These are phyloP conservation scores for Trypanosoma grayi DNA, from an alignment of 208 protist species.

Conservation along the genomic window DNA sequence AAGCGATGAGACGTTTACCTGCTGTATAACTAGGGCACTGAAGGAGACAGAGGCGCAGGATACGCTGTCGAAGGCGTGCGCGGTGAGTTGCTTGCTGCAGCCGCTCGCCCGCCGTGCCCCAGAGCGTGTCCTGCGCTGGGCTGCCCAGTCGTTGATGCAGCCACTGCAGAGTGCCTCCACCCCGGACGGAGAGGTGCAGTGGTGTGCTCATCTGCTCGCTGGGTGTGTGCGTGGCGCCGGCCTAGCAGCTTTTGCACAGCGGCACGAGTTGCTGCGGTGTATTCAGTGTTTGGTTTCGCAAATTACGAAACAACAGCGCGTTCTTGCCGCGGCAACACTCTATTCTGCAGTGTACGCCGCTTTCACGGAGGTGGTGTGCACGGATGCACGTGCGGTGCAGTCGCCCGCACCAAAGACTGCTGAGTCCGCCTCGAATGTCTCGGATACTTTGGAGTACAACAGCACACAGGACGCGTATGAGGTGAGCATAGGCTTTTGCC, in stretches of 20 bases:
- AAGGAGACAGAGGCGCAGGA: conserved; percentile 13
- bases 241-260: conserved; percentile 17
- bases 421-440: not conserved
- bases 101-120: conserved; percentile 32
- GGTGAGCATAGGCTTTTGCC: conserved; percentile 29
- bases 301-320: conserved; percentile 13
- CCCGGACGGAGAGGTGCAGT: conserved; percentile 30
- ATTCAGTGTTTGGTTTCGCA: conserved; percentile 20
- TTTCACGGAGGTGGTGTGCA: conserved; percentile 19
- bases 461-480: not conserved
- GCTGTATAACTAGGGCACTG: conserved; percentile 7
- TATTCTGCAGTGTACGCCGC: conserved; percentile 22
- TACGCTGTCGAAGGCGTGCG: conserved; percentile 22
- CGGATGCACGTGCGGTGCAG: conserved; percentile 2
- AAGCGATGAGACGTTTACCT: conserved; percentile 15
- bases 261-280: conserved; percentile 25
- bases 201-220: conserved; percentile 39
- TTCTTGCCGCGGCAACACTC: conserved; percentile 11
- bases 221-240: conserved; percentile 39
- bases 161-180: conserved; percentile 25
- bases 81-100: conserved; percentile 31
- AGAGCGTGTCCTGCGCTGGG: conserved; percentile 35
- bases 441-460: not conserved
- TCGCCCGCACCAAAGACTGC: not conserved
- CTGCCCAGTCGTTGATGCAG: conserved; percentile 31